phyloP scores from a whole-genome alignment of 306 rosid genomes.

The Trifolium subterraneum region DNA sequence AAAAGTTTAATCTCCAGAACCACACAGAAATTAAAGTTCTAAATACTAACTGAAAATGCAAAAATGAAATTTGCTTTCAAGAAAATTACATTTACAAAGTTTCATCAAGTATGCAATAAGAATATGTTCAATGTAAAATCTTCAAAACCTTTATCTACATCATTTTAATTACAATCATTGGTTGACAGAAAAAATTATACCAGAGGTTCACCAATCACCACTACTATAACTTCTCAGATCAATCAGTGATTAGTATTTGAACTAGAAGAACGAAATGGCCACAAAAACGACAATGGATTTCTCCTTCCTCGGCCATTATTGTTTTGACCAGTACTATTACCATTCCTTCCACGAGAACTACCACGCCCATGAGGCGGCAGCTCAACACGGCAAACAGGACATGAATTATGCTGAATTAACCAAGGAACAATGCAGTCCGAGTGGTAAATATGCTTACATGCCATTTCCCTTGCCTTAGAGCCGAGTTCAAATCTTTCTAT shows the following conservation, averaged over 20 bases:
- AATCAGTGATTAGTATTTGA: conserved; percentile 39
- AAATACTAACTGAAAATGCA: conserved; percentile 19
- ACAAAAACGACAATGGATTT: conserved; percentile 48
- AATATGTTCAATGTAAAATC: conserved; percentile 27
- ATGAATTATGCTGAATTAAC: conserved; percentile 70
- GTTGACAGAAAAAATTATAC: conserved; percentile 17
- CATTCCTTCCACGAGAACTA: conserved; percentile 28
- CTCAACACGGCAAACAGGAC: conserved; percentile 79
- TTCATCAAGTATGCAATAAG: conserved; percentile 24
- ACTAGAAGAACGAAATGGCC: conserved; percentile 68
- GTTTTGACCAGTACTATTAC: not conserved
- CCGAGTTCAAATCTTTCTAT: conserved; percentile 71
- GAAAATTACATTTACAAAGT: conserved; percentile 34
- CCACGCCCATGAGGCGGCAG: conserved; percentile 54
- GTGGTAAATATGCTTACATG: conserved; percentile 78
- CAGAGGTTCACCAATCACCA: conserved; percentile 44
- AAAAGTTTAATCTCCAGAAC: not conserved
- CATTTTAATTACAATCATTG: conserved; percentile 35
- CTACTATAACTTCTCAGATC: conserved; percentile 43
- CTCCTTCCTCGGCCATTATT: conserved; percentile 58
- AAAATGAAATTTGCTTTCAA: not conserved
- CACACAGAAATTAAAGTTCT: not conserved
- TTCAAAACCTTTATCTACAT: conserved; percentile 8
- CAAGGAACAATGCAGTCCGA: conserved; percentile 79
- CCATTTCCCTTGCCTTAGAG: conserved; percentile 65